phyloP scores from a whole-genome alignment of 2,329 filamentous ascomycete genomes.

The Eurotiales sp. region DNA sequence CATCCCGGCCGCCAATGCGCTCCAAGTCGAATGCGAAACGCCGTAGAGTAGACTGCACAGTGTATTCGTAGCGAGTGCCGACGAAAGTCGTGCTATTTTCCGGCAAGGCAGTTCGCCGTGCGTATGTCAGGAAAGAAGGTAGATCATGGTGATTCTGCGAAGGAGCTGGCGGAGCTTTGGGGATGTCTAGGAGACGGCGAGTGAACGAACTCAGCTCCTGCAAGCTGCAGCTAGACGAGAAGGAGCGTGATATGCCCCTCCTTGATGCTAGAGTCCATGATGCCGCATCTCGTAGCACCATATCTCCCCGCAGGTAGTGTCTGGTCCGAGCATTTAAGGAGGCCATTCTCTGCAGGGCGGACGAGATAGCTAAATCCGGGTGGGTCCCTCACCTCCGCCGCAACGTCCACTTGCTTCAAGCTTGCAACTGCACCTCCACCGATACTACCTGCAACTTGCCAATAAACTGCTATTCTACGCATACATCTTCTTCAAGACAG shows the following conservation, averaged over 20 bases:
- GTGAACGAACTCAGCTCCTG: conserved; percentile 24
- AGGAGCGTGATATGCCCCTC: conserved; percentile 8
- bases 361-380: too few relatives aligned
- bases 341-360: background rate
- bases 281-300: conserved; percentile 1
- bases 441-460: background rate
- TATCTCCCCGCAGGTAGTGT: background rate
- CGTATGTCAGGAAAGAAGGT: conserved; percentile 38
- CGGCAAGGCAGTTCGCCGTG: conserved; percentile 34
- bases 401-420: too few relatives aligned
- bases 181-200: conserved; percentile 34
- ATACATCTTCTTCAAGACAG: background rate
- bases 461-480: background rate
- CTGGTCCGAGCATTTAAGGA: background rate
- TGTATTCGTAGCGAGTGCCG: conserved; percentile 48
- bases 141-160: conserved; percentile 36
- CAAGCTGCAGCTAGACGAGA: conserved; percentile 9
- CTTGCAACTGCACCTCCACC: too few relatives aligned
- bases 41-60: conserved; percentile 37
- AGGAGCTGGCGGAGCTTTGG: conserved; percentile 30
- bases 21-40: conserved; percentile 37
- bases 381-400: too few relatives aligned
- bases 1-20: conserved; percentile 44
- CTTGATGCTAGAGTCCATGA: background rate
- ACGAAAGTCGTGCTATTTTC: conserved; percentile 38